phyloP scores from a whole-genome alignment of 805 yeast genomes.

The Candida broadrunensis region DNA sequence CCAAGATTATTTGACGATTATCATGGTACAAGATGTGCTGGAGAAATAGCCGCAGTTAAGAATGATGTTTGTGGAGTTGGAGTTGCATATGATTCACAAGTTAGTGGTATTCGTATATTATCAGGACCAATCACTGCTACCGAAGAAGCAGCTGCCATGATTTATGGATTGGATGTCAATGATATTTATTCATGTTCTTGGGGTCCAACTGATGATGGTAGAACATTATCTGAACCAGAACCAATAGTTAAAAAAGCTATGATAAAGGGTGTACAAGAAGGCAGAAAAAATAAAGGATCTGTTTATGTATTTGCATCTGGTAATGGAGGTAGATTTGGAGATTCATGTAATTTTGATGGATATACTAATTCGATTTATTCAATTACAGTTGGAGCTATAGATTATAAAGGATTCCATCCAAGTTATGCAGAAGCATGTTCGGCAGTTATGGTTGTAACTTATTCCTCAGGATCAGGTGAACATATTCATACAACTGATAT shows the following conservation, averaged over 20 bases:
- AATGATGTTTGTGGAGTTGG: slow-evolving; percentile 95
- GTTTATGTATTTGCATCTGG: slow-evolving; percentile 95
- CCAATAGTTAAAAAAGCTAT: slow-evolving; percentile 75
- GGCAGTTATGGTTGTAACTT: slow-evolving; percentile 92
- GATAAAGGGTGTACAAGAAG: slow-evolving; percentile 78
- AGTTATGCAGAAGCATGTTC: slow-evolving; percentile 89
- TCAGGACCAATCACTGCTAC: slow-evolving; percentile 77
- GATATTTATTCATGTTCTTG: slow-evolving; percentile 97
- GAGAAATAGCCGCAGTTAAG: slow-evolving; percentile 89
- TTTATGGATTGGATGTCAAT: slow-evolving; percentile 75
- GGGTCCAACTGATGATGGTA: slow-evolving; percentile 97
- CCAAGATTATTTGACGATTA: slow-evolving; percentile 81
- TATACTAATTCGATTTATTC: slow-evolving; percentile 95
- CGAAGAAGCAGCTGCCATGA: slow-evolving; percentile 88
- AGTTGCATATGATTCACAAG: slow-evolving; percentile 84
- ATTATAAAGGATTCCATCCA: slow-evolving; percentile 83
- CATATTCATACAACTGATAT: slow-evolving; percentile 87
- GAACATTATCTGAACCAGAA: slow-evolving; percentile 82
- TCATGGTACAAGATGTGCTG: slow-evolving; percentile 98
- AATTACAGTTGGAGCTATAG: slow-evolving; percentile 92
- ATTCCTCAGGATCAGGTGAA: slow-evolving; percentile 87
- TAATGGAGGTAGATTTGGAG: slow-evolving; percentile 80
- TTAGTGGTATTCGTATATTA: slow-evolving; percentile 86
- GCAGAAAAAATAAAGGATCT: slow-evolving; percentile 78
- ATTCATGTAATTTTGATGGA: slow-evolving; percentile 95